These are phyloP conservation scores for Narthecium ossifragum DNA, from an alignment of 106 monocot species.

Conservation along the genomic window DNA sequence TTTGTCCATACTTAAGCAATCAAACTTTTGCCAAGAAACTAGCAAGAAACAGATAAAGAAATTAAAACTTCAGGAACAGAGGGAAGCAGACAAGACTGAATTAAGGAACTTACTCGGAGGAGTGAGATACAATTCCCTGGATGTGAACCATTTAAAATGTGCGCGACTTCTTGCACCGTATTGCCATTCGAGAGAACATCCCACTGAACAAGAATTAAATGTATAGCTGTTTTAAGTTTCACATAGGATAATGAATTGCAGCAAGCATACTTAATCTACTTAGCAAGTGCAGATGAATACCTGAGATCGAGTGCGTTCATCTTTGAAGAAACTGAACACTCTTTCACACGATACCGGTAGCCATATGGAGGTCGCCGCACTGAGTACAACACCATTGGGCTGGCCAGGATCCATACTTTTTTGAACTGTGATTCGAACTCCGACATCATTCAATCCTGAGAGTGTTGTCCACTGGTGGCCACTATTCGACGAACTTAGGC, in stretches of 20 bases:
- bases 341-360: constrained; percentile 58
- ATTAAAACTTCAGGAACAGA: too few relatives aligned
- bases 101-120: constrained; percentile 54
- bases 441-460: constrained; percentile 61
- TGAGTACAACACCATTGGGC: constrained; percentile 68
- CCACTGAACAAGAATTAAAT: constrained; percentile 41
- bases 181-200: constrained; percentile 83
- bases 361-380: constrained; percentile 78
- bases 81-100: too few relatives aligned
- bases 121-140: constrained; percentile 83
- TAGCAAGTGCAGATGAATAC: constrained; percentile 18
- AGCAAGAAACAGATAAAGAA: too few relatives aligned
- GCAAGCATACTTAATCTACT: too few relatives aligned
- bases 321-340: constrained; percentile 83
- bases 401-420: constrained; percentile 56
- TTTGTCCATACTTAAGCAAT: too few relatives aligned
- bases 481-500: constrained; percentile 29
- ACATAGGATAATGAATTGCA: background rate
- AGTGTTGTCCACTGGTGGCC: constrained; percentile 59
- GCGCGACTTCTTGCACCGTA: constrained; percentile 73
- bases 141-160: constrained; percentile 54
- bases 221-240: background rate
- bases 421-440: constrained; percentile 66
- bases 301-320: constrained; percentile 66
- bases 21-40: too few relatives aligned